phyloP scores from a whole-genome alignment of 139 green algal species.

The Monoraphidium neglectum region DNA sequence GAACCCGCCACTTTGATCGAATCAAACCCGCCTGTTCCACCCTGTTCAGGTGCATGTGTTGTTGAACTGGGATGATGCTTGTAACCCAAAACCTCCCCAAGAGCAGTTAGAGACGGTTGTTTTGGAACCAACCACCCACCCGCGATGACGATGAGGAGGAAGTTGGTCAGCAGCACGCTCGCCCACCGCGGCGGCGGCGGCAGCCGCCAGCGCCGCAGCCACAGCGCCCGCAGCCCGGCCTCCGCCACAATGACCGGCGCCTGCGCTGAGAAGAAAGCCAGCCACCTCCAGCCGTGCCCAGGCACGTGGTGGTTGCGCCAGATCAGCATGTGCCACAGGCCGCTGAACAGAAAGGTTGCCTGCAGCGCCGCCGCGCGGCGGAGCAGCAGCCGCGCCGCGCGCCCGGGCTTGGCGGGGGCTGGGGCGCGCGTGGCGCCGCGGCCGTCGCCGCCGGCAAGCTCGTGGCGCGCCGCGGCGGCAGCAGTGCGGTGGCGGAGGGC shows the following conservation, averaged over 20 bases:
- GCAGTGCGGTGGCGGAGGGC: no score
- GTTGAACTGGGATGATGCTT: no score
- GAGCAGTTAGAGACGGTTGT: no score
- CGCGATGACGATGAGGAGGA: conserved; percentile 49
- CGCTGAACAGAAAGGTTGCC: conserved; percentile 45
- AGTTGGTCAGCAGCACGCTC: conserved; percentile 43
- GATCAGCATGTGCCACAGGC: conserved; percentile 50
- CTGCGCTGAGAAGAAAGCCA: conserved; percentile 48
- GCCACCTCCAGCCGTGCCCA: conserved; percentile 42
- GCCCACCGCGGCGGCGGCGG: background rate
- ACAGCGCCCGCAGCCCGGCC: conserved; percentile 12
- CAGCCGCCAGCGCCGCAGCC: background rate
- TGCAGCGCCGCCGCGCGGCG: conserved; percentile 18
- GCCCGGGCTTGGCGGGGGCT: background rate
- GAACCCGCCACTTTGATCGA: no score
- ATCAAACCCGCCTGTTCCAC: no score
- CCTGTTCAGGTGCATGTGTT: no score
- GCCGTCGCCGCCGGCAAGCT: background rate
- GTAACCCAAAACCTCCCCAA: no score
- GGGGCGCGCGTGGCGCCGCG: background rate
- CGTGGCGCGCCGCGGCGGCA: background rate
- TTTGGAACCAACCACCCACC: no score
- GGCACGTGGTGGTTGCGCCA: conserved; percentile 37
- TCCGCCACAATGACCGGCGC: conserved; percentile 47
- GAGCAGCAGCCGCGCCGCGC: background rate